Conservation (phyloP, 2,329 filamentous ascomycete genomes). For the Sclerotinia nivalis region DNA sequence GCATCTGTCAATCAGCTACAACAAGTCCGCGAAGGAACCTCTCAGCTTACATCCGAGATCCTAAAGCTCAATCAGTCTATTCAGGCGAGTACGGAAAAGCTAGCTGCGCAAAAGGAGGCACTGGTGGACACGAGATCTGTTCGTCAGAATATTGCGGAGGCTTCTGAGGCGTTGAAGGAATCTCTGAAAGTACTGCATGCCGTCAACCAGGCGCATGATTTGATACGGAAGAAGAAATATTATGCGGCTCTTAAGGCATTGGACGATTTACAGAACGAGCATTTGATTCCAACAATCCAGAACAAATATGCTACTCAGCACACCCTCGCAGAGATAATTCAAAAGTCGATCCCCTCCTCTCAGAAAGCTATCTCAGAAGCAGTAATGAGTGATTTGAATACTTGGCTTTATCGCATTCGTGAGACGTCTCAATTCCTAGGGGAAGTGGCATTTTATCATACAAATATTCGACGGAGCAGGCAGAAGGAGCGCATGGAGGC, state of each 20-base stretch:
- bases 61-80: constrained; percentile 92
- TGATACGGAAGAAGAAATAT: constrained; percentile 90
- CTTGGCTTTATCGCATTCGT: constrained; percentile 91
- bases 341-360: constrained; percentile 89
- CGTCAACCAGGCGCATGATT: constrained; percentile 90
- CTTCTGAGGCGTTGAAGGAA: constrained; percentile 82
- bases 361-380: constrained; percentile 93
- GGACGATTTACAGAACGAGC: constrained; percentile 94
- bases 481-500: constrained; percentile 81
- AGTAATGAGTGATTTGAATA: constrained; percentile 95
- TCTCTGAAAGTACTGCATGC: constrained; percentile 89
- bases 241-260: constrained; percentile 92
- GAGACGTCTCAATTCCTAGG: constrained; percentile 96
- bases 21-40: constrained; percentile 85
- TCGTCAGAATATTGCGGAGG: constrained; percentile 93
- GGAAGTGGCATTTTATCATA: constrained; percentile 96
- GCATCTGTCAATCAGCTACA: constrained; percentile 93
- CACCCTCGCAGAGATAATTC: constrained; percentile 92
- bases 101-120: constrained; percentile 91
- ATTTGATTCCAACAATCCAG: constrained; percentile 70
- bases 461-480: constrained; percentile 78
- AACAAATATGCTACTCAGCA: constrained; percentile 91
- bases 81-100: constrained; percentile 88
- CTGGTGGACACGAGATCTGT: constrained; percentile 90
- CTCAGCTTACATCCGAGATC: constrained; percentile 85